These are phyloP conservation scores for Lasiodiplodia theobromae DNA, from an alignment of 2,329 filamentous ascomycete species.

Conservation along the genomic window DNA sequence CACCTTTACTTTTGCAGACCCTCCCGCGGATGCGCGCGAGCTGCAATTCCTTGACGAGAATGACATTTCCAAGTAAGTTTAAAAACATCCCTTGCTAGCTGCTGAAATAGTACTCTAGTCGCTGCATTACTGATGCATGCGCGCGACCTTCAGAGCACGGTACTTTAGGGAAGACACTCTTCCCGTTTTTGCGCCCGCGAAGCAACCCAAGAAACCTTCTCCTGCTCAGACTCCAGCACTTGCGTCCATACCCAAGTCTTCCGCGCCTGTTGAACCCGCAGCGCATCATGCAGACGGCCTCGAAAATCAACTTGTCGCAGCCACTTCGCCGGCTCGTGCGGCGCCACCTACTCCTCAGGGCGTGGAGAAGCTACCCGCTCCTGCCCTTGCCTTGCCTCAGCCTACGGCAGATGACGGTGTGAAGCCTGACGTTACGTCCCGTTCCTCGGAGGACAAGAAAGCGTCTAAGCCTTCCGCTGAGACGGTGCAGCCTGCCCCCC, in stretches of 20 bases:
- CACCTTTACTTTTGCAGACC: slow-evolving; percentile 61
- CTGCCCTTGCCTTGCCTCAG: slow-evolving; percentile 31
- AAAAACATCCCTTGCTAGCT: slow-evolving; percentile 40
- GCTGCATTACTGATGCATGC: slow-evolving; percentile 36
- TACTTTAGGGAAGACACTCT: slow-evolving; percentile 58
- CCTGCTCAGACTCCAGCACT: slow-evolving; percentile 40
- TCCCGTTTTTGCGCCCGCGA: slow-evolving; percentile 35
- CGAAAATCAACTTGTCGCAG: not conserved
- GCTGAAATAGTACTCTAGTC: slow-evolving; percentile 16
- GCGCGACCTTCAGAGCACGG: slow-evolving; percentile 55
- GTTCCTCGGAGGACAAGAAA: slow-evolving; percentile 34
- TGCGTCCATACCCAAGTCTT: slow-evolving; percentile 38
- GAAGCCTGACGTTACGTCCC: slow-evolving; percentile 26
- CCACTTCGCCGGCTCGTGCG: not conserved
- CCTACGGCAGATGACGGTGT: slow-evolving; percentile 30
- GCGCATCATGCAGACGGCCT: slow-evolving; percentile 21
- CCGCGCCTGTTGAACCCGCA: slow-evolving; percentile 34
- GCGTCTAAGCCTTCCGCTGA: slow-evolving; percentile 31
- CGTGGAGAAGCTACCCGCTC: slow-evolving; percentile 33
- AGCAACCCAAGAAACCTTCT: slow-evolving; percentile 36
- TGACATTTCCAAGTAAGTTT: slow-evolving; percentile 63
- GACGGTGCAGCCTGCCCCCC: not conserved
- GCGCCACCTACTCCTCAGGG: slow-evolving; percentile 21
- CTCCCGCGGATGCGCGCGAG: slow-evolving; percentile 57
- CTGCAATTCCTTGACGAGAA: slow-evolving; percentile 64